A percentile compares a stretch with the other conserved stretches of the same genome.
Evolutionary conservation across 176 grass and related monocot genomes (phyloP).

Genomic region (Oryza officinalis): DNA sequence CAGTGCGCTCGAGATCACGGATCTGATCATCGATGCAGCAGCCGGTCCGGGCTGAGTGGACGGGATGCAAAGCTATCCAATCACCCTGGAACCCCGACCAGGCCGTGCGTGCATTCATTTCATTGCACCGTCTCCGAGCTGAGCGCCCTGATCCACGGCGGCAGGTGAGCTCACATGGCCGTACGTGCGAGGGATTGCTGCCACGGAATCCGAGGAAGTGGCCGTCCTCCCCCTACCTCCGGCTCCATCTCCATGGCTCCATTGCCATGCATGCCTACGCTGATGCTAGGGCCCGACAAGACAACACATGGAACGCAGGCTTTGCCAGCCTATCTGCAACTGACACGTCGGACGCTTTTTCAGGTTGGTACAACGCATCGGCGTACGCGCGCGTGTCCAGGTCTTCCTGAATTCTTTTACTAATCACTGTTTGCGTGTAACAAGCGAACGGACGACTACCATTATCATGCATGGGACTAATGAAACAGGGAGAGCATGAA

Average conservation of each 20-base stretch:
- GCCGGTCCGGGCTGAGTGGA: too few relatives aligned
- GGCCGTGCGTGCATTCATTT: background rate
- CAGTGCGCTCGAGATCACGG: slow-evolving; percentile 20
- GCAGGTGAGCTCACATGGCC: slow-evolving; percentile 15
- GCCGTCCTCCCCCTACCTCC: background rate
- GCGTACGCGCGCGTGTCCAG: slow-evolving; percentile 8
- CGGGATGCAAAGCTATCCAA: background rate
- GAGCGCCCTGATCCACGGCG: background rate
- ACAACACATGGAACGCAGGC: slow-evolving; percentile 56
- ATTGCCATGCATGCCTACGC: slow-evolving; percentile 35
- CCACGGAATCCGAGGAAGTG: slow-evolving; percentile 36
- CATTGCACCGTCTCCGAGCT: slow-evolving; percentile 13
- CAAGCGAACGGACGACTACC: background rate
- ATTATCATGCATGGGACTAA: background rate
- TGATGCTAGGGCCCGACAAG: slow-evolving; percentile 48
- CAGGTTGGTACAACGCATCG: slow-evolving; percentile 16
- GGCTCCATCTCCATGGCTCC: slow-evolving; percentile 22
- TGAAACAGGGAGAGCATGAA: background rate
- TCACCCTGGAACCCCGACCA: background rate
- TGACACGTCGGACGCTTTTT: slow-evolving; percentile 58
- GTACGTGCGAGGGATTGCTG: slow-evolving; percentile 15
- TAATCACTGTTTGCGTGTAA: background rate
- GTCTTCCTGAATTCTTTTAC: background rate
- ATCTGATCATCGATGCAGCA: background rate
- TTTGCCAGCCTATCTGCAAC: slow-evolving; percentile 53